Evolutionary conservation across 1,284 basidiomycete species (phyloP).

Genomic region (Ceratobasidium sp.): DNA sequence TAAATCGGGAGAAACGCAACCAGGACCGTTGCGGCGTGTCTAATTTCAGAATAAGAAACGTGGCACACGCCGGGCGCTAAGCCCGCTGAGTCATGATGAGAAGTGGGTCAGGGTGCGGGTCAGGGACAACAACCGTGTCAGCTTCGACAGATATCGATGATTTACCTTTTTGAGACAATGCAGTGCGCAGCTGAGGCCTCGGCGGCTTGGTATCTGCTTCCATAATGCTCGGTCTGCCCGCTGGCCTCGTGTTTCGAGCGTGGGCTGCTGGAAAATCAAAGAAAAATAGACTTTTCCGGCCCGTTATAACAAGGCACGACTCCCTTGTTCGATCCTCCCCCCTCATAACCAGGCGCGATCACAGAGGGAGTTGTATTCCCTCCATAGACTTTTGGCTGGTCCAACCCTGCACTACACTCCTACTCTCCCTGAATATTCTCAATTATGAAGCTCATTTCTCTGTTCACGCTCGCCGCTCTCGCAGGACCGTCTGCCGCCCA

Average conservation of each 20-base stretch:
- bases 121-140: not conserved
- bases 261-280: conserved; percentile 13
- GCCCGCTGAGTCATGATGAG: not conserved
- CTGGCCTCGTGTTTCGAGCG: conserved; percentile 20
- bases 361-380: not conserved
- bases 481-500: conserved; percentile 26
- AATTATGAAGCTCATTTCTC: conserved; percentile 9
- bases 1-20: not conserved
- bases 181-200: conserved; percentile 18
- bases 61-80: conserved; percentile 38
- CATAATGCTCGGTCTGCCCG: not conserved
- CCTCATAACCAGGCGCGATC: not conserved
- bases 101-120: too few species aligned
- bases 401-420: not conserved
- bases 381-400: conserved; percentile 16
- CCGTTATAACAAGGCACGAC: not conserved
- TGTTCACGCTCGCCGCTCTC: conserved; percentile 22
- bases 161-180: too few species aligned
- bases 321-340: conserved; percentile 15
- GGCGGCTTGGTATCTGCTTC: not conserved
- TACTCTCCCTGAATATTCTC: conserved; percentile 2
- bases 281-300: conserved; percentile 16
- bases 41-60: conserved; percentile 40
- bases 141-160: too few species aligned
- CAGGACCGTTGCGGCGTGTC: conserved; percentile 10